Base-by-base conservation (phyloP, 768 basidiomycete species). In the Psilocybe subaeruginosa region DNA sequence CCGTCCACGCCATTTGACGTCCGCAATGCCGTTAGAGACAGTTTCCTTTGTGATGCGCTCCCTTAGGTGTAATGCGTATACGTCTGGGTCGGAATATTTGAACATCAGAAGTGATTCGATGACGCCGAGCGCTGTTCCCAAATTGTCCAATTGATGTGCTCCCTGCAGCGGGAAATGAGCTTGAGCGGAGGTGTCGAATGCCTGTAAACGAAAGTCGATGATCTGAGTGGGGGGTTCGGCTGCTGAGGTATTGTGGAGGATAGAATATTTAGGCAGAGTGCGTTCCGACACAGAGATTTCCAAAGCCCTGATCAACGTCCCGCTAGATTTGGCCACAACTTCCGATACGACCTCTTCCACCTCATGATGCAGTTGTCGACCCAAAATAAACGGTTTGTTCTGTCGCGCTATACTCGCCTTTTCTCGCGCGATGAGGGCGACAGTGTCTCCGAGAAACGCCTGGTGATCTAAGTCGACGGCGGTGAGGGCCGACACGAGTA, bases 401-500 rank as follows among this genome's bases (percentile, higher is more conserved):
- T 65, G 68, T 56, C 92, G 81, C 14, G 88, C 87, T 53, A 99
- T 97, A 1, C 85, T 86, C 0, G 90, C 87, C 72, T 99, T 99
- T 70, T 97, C 91, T 46, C 70, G 76, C 0, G 95, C 85, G 57
- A 99, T 99, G 30, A 80, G 83, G 11, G 77, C 78, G 4, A 95
- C 75, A 0, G 92, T 90, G 56, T 83, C 72, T 0, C 97, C 97
- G 27, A 99, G 81, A 70, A 97, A 95, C 3, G 84, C 84, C 65
- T 96, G 94, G 73, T 99, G 97, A 75, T 99, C 97, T 46, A 99
- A 77, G 73, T 95, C 96, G 19, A 99, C 92, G 2, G 88, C 76
- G 0, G 95, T 93, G 29, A 99, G 78, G 33, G 87, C 91, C n/a
- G 92, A 93, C 1, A 89, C 85, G 33, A 94, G 73, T 45, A 96